Percentiles rank a stretch among this genome's conserved stretches.
These are phyloP conservation scores for Alloascoidea africana DNA, from an alignment of 805 yeast genomes.

Conservation along the genomic window DNA sequence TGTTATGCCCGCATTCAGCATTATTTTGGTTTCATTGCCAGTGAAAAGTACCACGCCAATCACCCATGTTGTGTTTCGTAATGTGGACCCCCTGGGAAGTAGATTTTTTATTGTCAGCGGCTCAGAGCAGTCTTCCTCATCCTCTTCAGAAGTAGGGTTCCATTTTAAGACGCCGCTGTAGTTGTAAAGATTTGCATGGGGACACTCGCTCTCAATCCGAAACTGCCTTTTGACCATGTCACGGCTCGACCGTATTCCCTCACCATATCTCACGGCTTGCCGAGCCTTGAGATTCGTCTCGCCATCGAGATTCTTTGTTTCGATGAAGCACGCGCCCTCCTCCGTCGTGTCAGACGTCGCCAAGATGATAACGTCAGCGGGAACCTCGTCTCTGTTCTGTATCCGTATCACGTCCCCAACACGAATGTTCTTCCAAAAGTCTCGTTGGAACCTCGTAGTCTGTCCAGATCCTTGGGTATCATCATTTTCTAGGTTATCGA, in stretches of 20 bases:
- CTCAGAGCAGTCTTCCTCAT: constrained; percentile 27
- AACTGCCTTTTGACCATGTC: constrained; percentile 38
- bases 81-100: constrained; percentile 59
- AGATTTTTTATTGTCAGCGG: constrained; percentile 56
- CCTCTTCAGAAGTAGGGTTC: constrained; percentile 18
- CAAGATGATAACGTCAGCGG: constrained; percentile 55
- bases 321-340: constrained; percentile 45
- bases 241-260: constrained; percentile 29
- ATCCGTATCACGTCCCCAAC: constrained; percentile 66
- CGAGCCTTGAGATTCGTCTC: constrained; percentile 65
- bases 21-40: constrained; percentile 67
- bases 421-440: constrained; percentile 48
- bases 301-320: constrained; percentile 75
- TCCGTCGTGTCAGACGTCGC: constrained; percentile 55
- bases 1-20: constrained; percentile 68
- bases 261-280: constrained; percentile 52
- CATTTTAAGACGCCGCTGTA: constrained; percentile 60
- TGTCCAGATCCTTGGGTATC: no score
- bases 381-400: constrained; percentile 62
- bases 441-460: constrained; percentile 17
- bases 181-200: constrained; percentile 62
- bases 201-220: constrained; percentile 73
- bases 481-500: no score
- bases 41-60: constrained; percentile 69
- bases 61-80: constrained; percentile 75